Conservation (phyloP, 176 grass and related monocot genomes). For the Chloris gayana region DNA sequence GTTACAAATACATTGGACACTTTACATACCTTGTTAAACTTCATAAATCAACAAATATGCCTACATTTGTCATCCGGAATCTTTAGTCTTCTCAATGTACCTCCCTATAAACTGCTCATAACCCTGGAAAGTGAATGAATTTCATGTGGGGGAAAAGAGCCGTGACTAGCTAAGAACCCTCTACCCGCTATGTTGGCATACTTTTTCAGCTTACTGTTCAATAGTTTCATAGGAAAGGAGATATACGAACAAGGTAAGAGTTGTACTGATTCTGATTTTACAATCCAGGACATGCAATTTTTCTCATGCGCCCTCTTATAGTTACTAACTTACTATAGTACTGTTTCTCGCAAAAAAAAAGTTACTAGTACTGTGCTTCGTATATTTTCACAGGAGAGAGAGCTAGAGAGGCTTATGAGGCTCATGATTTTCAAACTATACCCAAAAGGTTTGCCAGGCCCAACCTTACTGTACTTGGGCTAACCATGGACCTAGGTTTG, state of each 20-base stretch:
- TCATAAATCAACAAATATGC: not conserved
- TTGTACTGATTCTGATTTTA: too few relatives aligned
- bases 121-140: not conserved
- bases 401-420: not conserved
- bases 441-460: not conserved
- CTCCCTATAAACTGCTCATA: not conserved
- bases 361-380: too few relatives aligned
- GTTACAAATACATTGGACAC: not conserved
- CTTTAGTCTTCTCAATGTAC: not conserved
- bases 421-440: not conserved
- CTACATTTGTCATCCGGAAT: not conserved
- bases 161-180: not conserved
- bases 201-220: not conserved
- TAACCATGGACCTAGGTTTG: not conserved
- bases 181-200: not conserved
- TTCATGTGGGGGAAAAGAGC: not conserved
- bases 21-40: not conserved
- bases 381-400: too few relatives aligned
- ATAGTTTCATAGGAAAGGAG: too few relatives aligned
- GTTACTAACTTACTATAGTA: too few relatives aligned
- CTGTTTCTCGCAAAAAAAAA: too few relatives aligned
- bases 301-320: too few relatives aligned
- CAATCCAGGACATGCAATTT: too few relatives aligned
- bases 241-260: too few relatives aligned
- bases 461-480: not conserved